phyloP scores from a whole-genome alignment of 768 basidiomycete species.

The Kwoniella shandongensis region DNA sequence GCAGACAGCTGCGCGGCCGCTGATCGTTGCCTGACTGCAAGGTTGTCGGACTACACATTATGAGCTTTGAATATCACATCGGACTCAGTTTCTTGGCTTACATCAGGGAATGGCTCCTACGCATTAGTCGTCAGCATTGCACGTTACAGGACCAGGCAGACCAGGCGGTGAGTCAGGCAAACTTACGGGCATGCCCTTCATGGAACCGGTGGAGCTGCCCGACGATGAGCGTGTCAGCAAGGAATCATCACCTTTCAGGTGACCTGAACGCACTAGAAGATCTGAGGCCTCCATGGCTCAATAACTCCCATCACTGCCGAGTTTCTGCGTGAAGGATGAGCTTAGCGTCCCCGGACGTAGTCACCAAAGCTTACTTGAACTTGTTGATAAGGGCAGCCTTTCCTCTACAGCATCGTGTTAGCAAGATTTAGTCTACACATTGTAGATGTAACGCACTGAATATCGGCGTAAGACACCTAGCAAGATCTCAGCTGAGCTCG shows the following conservation, averaged over 20 bases:
- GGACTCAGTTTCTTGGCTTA: constrained; percentile 9
- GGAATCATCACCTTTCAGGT: background rate
- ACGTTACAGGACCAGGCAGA: too few species aligned
- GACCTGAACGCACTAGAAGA: constrained; percentile 39
- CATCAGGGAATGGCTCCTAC: constrained; percentile 43
- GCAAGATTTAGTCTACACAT: too few species aligned
- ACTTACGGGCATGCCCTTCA: constrained; percentile 35
- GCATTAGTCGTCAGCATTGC: constrained; percentile 1
- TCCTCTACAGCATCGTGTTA: too few species aligned
- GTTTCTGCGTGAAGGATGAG: constrained; percentile 32
- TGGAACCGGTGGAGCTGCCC: constrained; percentile 36
- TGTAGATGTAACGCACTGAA: too few species aligned
- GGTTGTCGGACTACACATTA: constrained; percentile 24
- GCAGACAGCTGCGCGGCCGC: constrained; percentile 12
- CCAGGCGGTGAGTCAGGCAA: background rate
- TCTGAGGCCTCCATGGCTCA: constrained; percentile 46
- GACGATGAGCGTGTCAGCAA: background rate
- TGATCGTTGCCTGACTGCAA: constrained; percentile 14
- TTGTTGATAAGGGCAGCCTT: constrained; percentile 48
- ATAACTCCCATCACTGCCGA: constrained; percentile 48
- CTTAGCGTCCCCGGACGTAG: too few species aligned
- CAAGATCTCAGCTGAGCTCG: constrained; percentile 1
- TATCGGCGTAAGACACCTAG: constrained; percentile 51
- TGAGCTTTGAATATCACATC: too few species aligned
- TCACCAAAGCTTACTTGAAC: constrained; percentile 44